A percentile compares a stretch with the other conserved stretches of the same genome.
Conservation (phyloP, 116 monocot genomes). For the Papilionanthe hybrid region DNA sequence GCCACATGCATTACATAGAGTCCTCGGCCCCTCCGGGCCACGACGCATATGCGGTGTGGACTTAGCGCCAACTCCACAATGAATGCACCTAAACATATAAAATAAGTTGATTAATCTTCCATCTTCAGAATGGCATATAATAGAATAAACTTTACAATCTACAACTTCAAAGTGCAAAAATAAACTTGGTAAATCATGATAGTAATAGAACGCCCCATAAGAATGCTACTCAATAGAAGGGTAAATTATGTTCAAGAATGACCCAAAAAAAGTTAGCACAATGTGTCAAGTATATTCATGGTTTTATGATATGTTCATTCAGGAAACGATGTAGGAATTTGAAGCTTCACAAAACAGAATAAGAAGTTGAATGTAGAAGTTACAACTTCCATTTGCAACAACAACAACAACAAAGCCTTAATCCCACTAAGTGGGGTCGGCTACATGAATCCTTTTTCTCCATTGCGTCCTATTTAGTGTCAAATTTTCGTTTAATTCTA, state of each 20-base stretch:
- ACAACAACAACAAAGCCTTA: too few relatives aligned
- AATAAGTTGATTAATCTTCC: not conserved
- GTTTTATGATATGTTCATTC: not conserved
- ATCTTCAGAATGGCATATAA: not conserved
- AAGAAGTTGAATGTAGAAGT: not conserved
- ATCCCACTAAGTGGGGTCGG: too few relatives aligned
- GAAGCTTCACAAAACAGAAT: not conserved
- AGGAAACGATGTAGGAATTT: not conserved
- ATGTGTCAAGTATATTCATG: not conserved
- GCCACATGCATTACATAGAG: constrained; percentile 40
- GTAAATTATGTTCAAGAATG: not conserved
- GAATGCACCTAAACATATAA: constrained; percentile 17
- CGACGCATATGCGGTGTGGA: constrained; percentile 37
- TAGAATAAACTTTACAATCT: not conserved
- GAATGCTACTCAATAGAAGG: not conserved
- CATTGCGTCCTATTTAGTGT: too few relatives aligned
- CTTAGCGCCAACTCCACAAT: constrained; percentile 33
- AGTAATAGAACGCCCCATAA: not conserved
- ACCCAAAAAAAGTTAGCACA: not conserved
- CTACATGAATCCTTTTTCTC: too few relatives aligned
- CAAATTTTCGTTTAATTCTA: too few relatives aligned
- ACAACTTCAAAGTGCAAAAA: too few relatives aligned
- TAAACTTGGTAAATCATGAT: not conserved
- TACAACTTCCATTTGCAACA: not conserved
- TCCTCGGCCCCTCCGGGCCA: constrained; percentile 37